Percentiles rank a stretch among this genome's conserved stretches.
These are phyloP conservation scores for Zymoseptoria tritici DNA, from an alignment of 2,329 filamentous ascomycete species.

Conservation along the genomic window DNA sequence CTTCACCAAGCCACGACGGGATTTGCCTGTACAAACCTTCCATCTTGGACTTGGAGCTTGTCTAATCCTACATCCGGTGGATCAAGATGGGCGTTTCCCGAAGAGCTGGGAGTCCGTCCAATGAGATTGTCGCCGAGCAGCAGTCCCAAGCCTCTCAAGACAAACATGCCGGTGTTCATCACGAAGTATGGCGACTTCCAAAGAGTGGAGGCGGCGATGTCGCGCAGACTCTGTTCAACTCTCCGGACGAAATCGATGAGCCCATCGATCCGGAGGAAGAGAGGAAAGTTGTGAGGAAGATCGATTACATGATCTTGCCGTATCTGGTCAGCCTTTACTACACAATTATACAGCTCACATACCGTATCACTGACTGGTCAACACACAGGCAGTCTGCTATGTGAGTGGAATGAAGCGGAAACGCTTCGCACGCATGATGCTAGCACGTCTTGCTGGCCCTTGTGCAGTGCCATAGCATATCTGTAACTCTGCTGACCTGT, in stretches of 20 bases:
- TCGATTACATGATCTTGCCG: conserved; percentile 54
- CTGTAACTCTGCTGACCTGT: not conserved
- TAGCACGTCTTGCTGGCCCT: not conserved
- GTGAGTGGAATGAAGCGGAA: conserved; percentile 2
- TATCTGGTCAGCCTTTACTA: conserved; percentile 21
- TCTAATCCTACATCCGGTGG: not conserved
- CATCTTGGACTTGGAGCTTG: not conserved
- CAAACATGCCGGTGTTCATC: conserved; percentile 7
- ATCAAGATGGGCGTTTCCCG: not conserved
- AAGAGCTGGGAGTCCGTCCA: not conserved
- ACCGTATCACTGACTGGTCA: not conserved
- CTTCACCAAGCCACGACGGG: not conserved
- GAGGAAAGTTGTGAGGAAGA: conserved; percentile 45
- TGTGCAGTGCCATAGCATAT: not conserved
- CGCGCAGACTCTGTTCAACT: conserved; percentile 44
- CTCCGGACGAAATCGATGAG: conserved; percentile 36
- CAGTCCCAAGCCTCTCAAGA: conserved; percentile 1
- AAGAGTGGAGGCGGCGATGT: conserved; percentile 36
- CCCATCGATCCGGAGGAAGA: conserved; percentile 43
- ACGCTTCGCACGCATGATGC: not conserved
- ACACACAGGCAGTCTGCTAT: conserved; percentile 25
- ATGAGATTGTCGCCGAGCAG: not conserved
- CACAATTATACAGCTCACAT: not conserved
- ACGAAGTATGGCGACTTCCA: conserved; percentile 20
- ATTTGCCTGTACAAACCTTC: not conserved